These are phyloP conservation scores for Podospora bellae-mahoneyi DNA, from an alignment of 495 filamentous ascomycete species.

Conservation along the genomic window DNA sequence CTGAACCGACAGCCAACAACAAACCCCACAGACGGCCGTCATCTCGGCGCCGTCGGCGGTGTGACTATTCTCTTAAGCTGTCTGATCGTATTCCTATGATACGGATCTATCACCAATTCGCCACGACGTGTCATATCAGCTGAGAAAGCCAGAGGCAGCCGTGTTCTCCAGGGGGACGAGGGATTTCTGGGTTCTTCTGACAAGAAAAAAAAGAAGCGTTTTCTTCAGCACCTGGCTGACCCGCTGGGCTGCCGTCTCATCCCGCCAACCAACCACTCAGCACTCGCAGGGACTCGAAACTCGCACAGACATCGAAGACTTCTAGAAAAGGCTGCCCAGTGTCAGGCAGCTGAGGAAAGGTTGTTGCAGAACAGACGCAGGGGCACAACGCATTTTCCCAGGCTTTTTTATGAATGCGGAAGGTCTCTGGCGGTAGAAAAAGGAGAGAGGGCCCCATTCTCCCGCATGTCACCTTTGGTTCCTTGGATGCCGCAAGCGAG, in stretches of 20 bases:
- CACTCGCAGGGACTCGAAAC: slow-evolving; percentile 17
- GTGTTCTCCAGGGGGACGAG: neutral
- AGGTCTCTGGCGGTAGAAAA: slow-evolving; percentile 16
- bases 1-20: slow-evolving; percentile 4
- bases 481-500: slow-evolving; percentile 5
- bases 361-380: slow-evolving; percentile 6
- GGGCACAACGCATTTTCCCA: slow-evolving; percentile 1
- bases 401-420: slow-evolving; percentile 20
- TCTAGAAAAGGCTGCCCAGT: slow-evolving; percentile 8
- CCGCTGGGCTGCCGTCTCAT: neutral
- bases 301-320: slow-evolving; percentile 14
- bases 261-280: neutral
- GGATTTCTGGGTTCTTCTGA: neutral
- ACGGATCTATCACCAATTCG: no score
- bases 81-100: no score
- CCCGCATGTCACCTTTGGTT: slow-evolving; percentile 3
- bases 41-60: no score
- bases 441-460: neutral
- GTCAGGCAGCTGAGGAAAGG: neutral
- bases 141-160: neutral
- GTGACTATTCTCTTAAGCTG: no score
- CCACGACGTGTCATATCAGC: neutral
- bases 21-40: neutral
- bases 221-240: neutral
- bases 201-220: neutral